Conservation (phyloP, 495 filamentous ascomycete species). For the Coniosporium apollinis region DNA sequence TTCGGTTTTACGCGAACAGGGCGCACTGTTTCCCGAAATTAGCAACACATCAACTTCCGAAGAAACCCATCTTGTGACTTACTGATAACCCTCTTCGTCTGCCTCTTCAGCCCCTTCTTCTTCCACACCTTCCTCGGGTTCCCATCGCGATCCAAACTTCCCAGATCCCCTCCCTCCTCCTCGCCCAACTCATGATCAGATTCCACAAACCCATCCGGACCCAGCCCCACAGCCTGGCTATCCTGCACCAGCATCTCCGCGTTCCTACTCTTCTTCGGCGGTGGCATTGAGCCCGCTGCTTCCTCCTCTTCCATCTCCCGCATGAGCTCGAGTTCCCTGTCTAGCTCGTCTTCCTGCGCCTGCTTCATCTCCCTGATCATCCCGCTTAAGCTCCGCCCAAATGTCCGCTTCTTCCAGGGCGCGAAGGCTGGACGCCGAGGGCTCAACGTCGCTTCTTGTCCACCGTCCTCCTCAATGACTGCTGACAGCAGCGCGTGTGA, state of each 20-base stretch:
- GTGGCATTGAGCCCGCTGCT: constrained; percentile 7
- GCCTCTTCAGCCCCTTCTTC: constrained; percentile 85
- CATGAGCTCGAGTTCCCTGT: constrained; percentile 51
- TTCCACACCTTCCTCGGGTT: constrained; percentile 51
- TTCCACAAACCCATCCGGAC: constrained; percentile 45
- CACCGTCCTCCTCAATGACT: constrained; percentile 21
- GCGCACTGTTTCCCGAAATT: constrained; percentile 14
- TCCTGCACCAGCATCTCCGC: constrained; percentile 39
- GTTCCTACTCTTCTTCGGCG: constrained; percentile 4
- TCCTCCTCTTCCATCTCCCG: constrained; percentile 55
- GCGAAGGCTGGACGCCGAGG: too few species aligned
- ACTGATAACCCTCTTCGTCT: constrained; percentile 65
- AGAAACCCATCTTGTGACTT: constrained; percentile 14
- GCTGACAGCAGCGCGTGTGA: constrained; percentile 30
- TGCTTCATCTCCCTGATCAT: constrained; percentile 62
- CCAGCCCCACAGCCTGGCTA: constrained; percentile 39
- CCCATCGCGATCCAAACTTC: constrained; percentile 21
- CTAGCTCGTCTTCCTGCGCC: constrained; percentile 50
- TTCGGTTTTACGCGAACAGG: constrained; percentile 15
- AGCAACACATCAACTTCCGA: constrained; percentile 6
- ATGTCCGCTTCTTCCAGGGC: constrained; percentile 40
- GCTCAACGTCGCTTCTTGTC: constrained; percentile 8
- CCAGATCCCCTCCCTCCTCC: constrained; percentile 6
- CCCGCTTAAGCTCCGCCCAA: constrained; percentile 57
- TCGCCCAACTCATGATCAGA: constrained; percentile 29